Conservation (phyloP, 139 green algal genomes). For the Volvox africanus region DNA sequence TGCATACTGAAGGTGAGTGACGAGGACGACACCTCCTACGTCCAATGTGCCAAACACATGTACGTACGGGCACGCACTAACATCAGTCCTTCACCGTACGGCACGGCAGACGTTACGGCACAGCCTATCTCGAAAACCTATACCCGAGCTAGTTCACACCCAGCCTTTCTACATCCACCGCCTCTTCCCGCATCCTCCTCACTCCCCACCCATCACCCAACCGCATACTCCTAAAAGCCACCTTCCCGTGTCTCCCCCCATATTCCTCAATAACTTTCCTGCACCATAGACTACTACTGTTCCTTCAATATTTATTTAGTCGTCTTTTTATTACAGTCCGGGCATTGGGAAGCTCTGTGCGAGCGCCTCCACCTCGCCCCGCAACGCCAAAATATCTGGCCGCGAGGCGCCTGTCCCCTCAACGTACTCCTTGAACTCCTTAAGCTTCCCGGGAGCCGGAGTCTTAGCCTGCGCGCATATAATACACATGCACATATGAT, state of each 20-base stretch:
- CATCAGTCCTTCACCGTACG: no score
- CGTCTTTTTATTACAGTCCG: slow-evolving; percentile 48
- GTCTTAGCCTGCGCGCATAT: slow-evolving; percentile 47
- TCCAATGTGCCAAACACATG: neutral
- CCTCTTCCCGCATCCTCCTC: neutral
- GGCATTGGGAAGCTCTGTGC: slow-evolving; percentile 71
- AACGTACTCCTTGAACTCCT: slow-evolving; percentile 91
- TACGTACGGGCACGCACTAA: neutral
- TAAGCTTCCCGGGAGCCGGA: slow-evolving; percentile 86
- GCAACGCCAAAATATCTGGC: slow-evolving; percentile 62
- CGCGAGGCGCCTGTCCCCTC: slow-evolving; percentile 45
- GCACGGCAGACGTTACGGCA: no score
- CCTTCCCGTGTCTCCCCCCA: neutral
- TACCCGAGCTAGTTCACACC: no score
- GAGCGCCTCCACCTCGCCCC: slow-evolving; percentile 56
- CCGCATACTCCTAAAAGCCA: neutral
- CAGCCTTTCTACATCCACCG: neutral
- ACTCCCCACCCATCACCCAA: neutral
- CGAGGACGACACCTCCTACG: no score
- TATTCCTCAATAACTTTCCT: no score
- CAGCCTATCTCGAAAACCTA: no score
- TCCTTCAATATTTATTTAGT: no score
- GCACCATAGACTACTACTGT: no score
- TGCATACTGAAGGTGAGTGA: no score
- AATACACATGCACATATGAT: neutral